Percentiles rank a stretch among this genome's conserved stretches.
Conservation (phyloP, 768 basidiomycete species). For the Agaricus sinodeliciosus region DNA sequence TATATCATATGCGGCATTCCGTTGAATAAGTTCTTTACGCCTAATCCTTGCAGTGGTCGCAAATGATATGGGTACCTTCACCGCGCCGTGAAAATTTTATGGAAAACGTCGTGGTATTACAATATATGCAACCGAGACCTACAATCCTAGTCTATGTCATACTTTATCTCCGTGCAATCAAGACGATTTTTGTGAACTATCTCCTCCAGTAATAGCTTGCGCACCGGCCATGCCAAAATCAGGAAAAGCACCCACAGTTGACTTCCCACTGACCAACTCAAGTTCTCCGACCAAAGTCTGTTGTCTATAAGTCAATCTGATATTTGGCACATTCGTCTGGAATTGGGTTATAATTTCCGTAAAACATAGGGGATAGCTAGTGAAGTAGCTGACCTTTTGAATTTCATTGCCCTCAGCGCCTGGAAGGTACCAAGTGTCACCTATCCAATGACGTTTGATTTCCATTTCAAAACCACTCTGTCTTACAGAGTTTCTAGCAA, state of each 20-base stretch:
- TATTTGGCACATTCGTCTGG: conserved; percentile 96
- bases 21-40: too few relatives aligned
- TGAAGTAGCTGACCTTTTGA: conserved; percentile 58
- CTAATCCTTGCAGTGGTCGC: too few relatives aligned
- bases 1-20: too few relatives aligned
- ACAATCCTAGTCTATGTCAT: too few relatives aligned
- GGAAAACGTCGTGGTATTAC: too few relatives aligned
- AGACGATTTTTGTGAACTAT: too few relatives aligned
- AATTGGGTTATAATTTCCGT: neutral
- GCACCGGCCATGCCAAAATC: neutral
- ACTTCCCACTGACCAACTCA: conserved; percentile 41
- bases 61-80: too few relatives aligned
- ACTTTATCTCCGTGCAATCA: too few relatives aligned
- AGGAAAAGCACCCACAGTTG: neutral
- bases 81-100: too few relatives aligned
- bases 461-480: conserved; percentile 99
- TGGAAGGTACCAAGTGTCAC: conserved; percentile 87
- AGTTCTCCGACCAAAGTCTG: conserved; percentile 86
- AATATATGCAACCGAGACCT: too few relatives aligned
- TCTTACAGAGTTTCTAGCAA: conserved; percentile 95
- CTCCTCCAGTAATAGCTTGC: neutral
- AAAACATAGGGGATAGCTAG: neutral
- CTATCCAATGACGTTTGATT: conserved; percentile 92
- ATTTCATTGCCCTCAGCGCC: conserved; percentile 95
- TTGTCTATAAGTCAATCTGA: conserved; percentile 85